Evolutionary conservation across 176 grass and related monocot genomes (phyloP), one percentile per base, ranked within the genome.

Genomic region (Oryza glaberrima): DNA sequence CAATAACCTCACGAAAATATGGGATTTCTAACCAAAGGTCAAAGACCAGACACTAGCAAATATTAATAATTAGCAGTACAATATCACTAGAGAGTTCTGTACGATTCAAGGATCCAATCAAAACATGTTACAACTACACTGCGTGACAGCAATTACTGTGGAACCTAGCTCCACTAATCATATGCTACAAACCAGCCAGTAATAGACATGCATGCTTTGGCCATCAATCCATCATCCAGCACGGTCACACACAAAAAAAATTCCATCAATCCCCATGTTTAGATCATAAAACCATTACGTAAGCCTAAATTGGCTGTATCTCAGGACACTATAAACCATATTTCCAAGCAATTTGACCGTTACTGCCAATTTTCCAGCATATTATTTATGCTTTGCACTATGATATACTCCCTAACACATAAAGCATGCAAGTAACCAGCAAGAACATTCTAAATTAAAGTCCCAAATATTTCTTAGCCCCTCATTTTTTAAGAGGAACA

Each of bases 1-100:
- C 83, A 88, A 98, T 94, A 67, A 98, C 95, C 41, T 98, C 91
- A 35, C 85, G 82, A 63, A 98, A 98, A 83, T 98, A 98, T 82
- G 95, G 95, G 80, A 98, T 98, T 90, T 98, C 95, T 98, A 78
- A 78, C 56, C 41, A 75, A 73, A 88, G 20, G 72, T 85, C 15
- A 84, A 91, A 73, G 89, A 69, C 79, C 45, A 70, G 67, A 74
- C 14, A 67, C 63, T 76, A 77, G 23, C 10, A 92, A 60, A 77
- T 67, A 73, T 52, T 36, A 11, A 45, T 72, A 54, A 58, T 48
- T 67, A 65, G 70, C 76, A 87, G 69, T 56, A 6, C 52, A 56
- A 56, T 19, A 56, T 56, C 52, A 56, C 52, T 56, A 20, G 4
- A 14, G 51, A 19, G 52, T 52, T 52, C 13, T 52, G 49, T 17